A percentile compares a stretch with the other conserved stretches of the same genome.
Conservation (phyloP, 208 protist species). For the Acanthamoeba royreba region DNA sequence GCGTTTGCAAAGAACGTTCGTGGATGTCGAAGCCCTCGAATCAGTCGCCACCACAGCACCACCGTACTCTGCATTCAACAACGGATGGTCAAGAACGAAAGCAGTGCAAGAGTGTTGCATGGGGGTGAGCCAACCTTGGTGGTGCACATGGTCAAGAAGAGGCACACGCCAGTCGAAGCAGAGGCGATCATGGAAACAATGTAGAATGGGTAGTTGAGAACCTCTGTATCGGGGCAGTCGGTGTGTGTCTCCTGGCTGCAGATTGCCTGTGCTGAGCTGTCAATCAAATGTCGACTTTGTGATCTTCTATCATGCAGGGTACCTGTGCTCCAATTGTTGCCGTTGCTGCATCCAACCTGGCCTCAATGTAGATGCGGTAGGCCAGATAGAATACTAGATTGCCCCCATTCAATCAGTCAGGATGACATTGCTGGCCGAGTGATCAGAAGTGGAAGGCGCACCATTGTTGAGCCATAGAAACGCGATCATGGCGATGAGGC, state of each 20-base stretch:
- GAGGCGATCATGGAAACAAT: background rate
- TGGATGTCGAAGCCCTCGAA: background rate
- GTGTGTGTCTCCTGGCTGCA: background rate
- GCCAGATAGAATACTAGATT: background rate
- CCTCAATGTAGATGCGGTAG: background rate
- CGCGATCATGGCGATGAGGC: background rate
- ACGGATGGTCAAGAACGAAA: background rate
- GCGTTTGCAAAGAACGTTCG: background rate
- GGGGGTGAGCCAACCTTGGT: background rate
- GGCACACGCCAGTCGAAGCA: background rate
- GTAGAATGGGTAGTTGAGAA: background rate
- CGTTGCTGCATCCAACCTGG: background rate
- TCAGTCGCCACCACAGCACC: background rate
- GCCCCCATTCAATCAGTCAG: background rate
- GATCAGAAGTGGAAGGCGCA: background rate
- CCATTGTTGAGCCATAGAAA: background rate
- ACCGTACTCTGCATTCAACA: background rate
- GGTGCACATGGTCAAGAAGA: constrained; percentile 30
- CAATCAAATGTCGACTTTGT: background rate
- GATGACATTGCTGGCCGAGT: background rate
- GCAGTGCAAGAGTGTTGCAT: background rate
- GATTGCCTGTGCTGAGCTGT: background rate
- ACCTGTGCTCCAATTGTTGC: background rate
- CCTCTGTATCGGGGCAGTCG: background rate
- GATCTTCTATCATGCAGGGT: background rate